These are phyloP conservation scores for Sporothrix protearum DNA, from an alignment of 2,329 filamentous ascomycete genomes.

Conservation along the genomic window DNA sequence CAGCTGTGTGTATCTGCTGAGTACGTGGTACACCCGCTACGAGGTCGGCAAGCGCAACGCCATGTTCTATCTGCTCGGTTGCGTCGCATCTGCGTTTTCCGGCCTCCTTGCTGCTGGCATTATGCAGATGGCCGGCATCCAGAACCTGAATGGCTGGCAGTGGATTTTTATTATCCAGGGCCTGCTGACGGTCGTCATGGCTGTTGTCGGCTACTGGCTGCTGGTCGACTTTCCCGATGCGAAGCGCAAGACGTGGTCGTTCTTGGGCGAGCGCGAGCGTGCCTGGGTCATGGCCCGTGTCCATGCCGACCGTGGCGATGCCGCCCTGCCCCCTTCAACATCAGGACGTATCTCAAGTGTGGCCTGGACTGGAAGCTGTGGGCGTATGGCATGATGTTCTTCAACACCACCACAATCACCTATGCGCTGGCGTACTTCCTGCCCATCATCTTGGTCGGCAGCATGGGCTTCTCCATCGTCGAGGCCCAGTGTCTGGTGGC, in stretches of 20 bases:
- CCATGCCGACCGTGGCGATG: constrained; percentile 56
- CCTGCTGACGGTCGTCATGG: constrained; percentile 52
- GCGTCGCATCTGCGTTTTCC: constrained; percentile 61
- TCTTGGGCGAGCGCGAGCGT: constrained; percentile 50
- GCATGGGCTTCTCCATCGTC: constrained; percentile 62
- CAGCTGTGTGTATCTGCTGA: constrained; percentile 66
- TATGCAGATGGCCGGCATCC: constrained; percentile 60
- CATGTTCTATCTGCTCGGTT: constrained; percentile 66
- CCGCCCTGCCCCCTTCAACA: constrained; percentile 52
- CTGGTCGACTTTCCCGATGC: constrained; percentile 64
- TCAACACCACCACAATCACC: constrained; percentile 65
- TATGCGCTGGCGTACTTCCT: constrained; percentile 79
- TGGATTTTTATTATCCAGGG: constrained; percentile 64
- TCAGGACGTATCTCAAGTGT: constrained; percentile 45
- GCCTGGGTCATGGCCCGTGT: constrained; percentile 54
- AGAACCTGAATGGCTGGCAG: constrained; percentile 52
- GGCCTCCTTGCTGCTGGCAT: constrained; percentile 68
- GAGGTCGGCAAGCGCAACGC: constrained; percentile 69
- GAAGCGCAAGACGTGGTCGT: constrained; percentile 48
- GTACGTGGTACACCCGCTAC: constrained; percentile 68
- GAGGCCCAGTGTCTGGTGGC: constrained; percentile 67
- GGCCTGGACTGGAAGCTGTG: constrained; percentile 57
- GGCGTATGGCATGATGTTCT: constrained; percentile 59
- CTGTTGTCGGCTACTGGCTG: constrained; percentile 50
- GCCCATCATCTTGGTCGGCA: constrained; percentile 64